Evolutionary conservation across 2,329 filamentous ascomycete genomes (phyloP).

Genomic region (Hypomyces rosellus): DNA sequence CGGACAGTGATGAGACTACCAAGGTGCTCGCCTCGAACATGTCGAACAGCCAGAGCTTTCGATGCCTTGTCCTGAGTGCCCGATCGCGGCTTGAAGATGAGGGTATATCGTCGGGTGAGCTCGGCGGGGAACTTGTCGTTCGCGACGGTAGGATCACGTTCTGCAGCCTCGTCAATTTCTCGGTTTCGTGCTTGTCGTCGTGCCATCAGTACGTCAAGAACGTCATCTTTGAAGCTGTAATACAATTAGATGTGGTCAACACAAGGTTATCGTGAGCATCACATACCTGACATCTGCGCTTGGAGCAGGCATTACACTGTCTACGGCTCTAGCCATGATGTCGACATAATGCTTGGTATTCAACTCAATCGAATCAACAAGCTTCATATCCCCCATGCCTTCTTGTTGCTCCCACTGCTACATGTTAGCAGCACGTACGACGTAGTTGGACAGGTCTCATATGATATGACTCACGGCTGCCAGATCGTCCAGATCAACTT

Average conservation of each 20-base stretch:
- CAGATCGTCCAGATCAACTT: constrained; percentile 86
- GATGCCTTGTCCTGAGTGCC: constrained; percentile 56
- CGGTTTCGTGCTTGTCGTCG: constrained; percentile 83
- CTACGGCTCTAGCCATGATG: constrained; percentile 79
- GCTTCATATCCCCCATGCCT: constrained; percentile 57
- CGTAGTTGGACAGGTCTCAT: no score
- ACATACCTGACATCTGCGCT: constrained; percentile 69
- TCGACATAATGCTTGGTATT: constrained; percentile 97
- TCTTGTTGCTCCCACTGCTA: constrained; percentile 67
- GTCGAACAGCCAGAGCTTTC: constrained; percentile 77
- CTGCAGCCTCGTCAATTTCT: constrained; percentile 60
- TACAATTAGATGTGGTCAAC: background rate
- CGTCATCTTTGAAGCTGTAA: constrained; percentile 89
- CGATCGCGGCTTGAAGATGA: constrained; percentile 92
- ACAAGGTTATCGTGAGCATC: background rate
- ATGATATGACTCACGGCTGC: constrained; percentile 49
- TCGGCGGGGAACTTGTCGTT: constrained; percentile 84
- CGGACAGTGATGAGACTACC: constrained; percentile 90
- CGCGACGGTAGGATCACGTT: constrained; percentile 58
- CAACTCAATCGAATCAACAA: constrained; percentile 78
- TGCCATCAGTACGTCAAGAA: constrained; percentile 93
- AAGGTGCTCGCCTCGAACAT: constrained; percentile 88
- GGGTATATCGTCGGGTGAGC: constrained; percentile 85
- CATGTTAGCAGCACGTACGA: constrained; percentile 1
- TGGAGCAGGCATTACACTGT: constrained; percentile 76